Percentiles rank a stretch among this genome's conserved stretches.
phyloP scores from a whole-genome alignment of 164 flowering plant genomes.

The Vitis amurensis region DNA sequence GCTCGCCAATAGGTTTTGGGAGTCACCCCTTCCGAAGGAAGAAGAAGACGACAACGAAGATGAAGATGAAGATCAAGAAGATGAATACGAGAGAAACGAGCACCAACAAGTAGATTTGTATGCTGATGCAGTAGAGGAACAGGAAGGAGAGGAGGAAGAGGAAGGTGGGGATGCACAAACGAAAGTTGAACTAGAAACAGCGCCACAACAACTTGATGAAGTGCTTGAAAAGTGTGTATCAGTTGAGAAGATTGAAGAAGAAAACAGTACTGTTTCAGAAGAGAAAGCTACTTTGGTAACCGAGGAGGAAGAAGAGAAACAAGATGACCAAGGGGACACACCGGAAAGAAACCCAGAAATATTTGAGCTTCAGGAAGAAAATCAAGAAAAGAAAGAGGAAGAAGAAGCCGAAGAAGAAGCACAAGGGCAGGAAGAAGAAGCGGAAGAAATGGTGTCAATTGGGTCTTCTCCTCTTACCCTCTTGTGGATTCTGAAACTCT shows the following conservation, averaged over 20 bases:
- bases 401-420: constrained; percentile 9
- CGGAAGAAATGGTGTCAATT: not conserved
- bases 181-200: constrained; percentile 7
- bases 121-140: constrained; percentile 7
- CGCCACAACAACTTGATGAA: constrained; percentile 8
- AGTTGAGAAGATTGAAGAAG: constrained; percentile 10
- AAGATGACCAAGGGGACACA: not conserved
- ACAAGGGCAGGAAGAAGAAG: constrained; percentile 12
- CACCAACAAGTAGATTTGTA: not conserved
- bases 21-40: constrained; percentile 33
- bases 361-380: constrained; percentile 1
- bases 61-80: constrained; percentile 6
- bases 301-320: not conserved
- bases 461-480: constrained; percentile 16
- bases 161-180: not conserved
- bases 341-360: not conserved
- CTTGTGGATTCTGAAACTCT: constrained; percentile 18
- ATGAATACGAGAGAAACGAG: constrained; percentile 20
- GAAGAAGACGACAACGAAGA: constrained; percentile 22
- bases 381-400: constrained; percentile 7
- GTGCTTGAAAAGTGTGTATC: constrained; percentile 10
- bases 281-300: not conserved
- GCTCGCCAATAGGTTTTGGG: constrained; percentile 71
- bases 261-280: not conserved
- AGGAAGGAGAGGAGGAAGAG: not conserved